Conservation (phyloP, 106 monocot genomes). For the Dendrobium catenatum region DNA sequence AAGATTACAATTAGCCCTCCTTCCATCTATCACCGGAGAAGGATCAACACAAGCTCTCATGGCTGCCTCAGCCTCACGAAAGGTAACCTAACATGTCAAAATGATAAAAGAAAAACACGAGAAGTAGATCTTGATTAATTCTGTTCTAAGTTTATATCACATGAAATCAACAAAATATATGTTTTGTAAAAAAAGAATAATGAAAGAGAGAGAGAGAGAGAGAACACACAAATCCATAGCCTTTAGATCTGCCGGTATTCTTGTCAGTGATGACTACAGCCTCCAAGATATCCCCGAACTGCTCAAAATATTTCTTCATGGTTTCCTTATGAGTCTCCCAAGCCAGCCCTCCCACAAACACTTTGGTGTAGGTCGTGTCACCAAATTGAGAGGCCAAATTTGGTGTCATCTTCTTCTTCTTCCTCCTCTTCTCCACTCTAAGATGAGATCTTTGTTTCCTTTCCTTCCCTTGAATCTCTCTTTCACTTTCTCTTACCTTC, state of each 20-base stretch:
- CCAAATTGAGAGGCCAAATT: constrained; percentile 45
- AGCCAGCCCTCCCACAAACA: constrained; percentile 88
- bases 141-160: not conserved
- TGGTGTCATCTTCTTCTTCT: constrained; percentile 45
- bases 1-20: constrained; percentile 88
- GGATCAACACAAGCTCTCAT: constrained; percentile 41
- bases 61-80: constrained; percentile 19
- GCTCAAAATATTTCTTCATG: constrained; percentile 92
- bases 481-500: not conserved
- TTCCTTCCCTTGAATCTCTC: not conserved
- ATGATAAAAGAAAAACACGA: not conserved
- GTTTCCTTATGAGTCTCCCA: constrained; percentile 94
- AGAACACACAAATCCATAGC: constrained; percentile 80
- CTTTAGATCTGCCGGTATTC: constrained; percentile 88
- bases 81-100: constrained; percentile 18
- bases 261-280: constrained; percentile 98
- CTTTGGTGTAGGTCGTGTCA: constrained; percentile 89
- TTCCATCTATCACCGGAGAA: constrained; percentile 76
- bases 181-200: not conserved
- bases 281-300: constrained; percentile 94
- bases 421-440: not conserved
- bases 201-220: not conserved
- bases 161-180: constrained; percentile 2
- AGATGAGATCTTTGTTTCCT: not conserved
- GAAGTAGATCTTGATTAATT: constrained; percentile 1